Percentiles rank a stretch among this genome's conserved stretches.
Conservation (phyloP, 1,284 basidiomycete species). For the Papiliotrema nemorosa region DNA sequence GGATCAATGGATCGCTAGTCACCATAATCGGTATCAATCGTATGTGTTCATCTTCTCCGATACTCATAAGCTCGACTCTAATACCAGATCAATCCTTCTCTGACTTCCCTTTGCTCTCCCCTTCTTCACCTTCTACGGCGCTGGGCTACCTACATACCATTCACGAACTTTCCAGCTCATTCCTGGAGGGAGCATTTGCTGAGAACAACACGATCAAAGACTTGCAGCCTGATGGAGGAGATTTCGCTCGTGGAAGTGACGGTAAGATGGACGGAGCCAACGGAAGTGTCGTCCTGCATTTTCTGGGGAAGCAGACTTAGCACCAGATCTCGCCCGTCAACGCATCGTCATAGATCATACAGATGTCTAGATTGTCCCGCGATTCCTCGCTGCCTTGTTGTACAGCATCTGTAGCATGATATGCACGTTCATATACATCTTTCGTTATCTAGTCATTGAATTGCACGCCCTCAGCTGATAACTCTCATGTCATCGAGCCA, state of each 20-base stretch:
- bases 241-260: conserved; percentile 17
- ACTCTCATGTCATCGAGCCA: not conserved
- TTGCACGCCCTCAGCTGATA: no score
- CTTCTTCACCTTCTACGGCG: conserved; percentile 16
- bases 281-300: conserved; percentile 33
- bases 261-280: conserved; percentile 25
- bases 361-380: no score
- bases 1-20: conserved; percentile 28
- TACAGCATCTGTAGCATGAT: no score
- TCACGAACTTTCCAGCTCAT: conserved; percentile 30
- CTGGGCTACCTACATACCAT: conserved; percentile 23
- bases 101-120: conserved; percentile 39
- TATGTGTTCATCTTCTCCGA: conserved; percentile 21
- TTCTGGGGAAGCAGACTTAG: conserved; percentile 13
- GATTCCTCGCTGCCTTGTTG: no score
- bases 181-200: conserved; percentile 22
- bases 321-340: no score
- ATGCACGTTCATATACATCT: no score
- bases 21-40: conserved; percentile 37
- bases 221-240: conserved; percentile 24
- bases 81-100: conserved; percentile 43
- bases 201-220: conserved; percentile 14
- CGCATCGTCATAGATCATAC: no score
- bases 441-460: no score
- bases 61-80: not conserved